These are phyloP conservation scores for Podaxis sp. DNA, from an alignment of 768 basidiomycete genomes.

Conservation along the genomic window DNA sequence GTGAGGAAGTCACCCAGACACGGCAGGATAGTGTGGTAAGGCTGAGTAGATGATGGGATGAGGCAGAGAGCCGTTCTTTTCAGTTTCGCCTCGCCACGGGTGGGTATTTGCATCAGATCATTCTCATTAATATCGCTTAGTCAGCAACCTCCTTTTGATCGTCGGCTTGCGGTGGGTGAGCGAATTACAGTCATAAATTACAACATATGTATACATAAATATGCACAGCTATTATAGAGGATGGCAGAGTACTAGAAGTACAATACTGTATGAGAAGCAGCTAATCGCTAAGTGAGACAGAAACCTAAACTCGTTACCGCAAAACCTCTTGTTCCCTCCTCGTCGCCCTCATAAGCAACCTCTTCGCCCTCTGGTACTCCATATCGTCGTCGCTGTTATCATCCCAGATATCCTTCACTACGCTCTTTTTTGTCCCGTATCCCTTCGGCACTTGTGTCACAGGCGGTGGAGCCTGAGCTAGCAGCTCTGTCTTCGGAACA, in stretches of 20 bases:
- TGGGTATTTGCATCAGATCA: slow-evolving; percentile 13
- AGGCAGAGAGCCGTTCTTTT: slow-evolving; percentile 7
- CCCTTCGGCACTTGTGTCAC: not conserved
- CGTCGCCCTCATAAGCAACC: slow-evolving; percentile 45
- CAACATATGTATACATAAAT: not conserved
- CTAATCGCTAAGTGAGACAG: not conserved
- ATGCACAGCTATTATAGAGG: not conserved
- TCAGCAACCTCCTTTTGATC: not conserved
- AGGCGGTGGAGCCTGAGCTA: not conserved
- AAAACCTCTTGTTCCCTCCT: slow-evolving; percentile 34
- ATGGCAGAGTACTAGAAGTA: not conserved
- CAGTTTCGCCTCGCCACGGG: slow-evolving; percentile 1
- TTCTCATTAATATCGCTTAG: slow-evolving; percentile 14
- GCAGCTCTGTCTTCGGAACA: not conserved
- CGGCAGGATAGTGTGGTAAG: not conserved
- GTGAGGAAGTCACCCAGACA: not conserved
- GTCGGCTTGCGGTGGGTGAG: not conserved
- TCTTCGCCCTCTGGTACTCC: slow-evolving; percentile 59
- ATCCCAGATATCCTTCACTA: slow-evolving; percentile 43
- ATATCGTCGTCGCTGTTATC: slow-evolving; percentile 79
- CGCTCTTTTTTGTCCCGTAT: not conserved
- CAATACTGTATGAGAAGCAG: slow-evolving; percentile 3
- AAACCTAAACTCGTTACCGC: not conserved
- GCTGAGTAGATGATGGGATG: slow-evolving; percentile 8
- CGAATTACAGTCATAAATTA: not conserved